Evolutionary conservation across 2,329 filamentous ascomycete genomes (phyloP).

Genomic region (Aureobasidium sp.): DNA sequence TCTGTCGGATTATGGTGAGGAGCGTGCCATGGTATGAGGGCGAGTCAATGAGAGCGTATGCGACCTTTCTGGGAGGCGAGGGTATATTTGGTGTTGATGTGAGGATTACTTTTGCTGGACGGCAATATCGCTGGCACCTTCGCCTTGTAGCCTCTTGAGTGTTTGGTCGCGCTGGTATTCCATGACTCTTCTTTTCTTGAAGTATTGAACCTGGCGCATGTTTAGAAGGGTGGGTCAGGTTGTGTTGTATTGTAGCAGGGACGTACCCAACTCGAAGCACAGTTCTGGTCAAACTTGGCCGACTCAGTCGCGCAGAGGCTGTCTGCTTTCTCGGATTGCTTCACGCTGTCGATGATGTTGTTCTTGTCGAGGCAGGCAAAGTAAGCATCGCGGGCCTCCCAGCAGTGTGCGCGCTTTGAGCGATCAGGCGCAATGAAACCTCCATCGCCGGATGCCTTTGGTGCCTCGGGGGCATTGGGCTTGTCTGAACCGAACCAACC

Average conservation of each 20-base stretch:
- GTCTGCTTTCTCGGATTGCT: constrained; percentile 47
- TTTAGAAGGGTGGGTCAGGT: background rate
- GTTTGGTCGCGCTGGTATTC: constrained; percentile 80
- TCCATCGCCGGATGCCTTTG: constrained; percentile 42
- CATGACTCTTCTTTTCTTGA: constrained; percentile 92
- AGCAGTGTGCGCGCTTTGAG: constrained; percentile 74
- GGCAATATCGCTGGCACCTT: constrained; percentile 30
- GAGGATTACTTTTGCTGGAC: background rate
- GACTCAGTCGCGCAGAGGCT: constrained; percentile 52
- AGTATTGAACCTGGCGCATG: constrained; percentile 75
- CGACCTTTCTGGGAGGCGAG: background rate
- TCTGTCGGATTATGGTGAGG: background rate
- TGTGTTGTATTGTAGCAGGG: background rate
- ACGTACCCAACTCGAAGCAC: constrained; percentile 83
- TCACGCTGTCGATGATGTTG: constrained; percentile 69
- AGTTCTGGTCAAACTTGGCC: constrained; percentile 71
- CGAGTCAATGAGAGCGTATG: background rate
- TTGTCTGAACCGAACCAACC: constrained; percentile 29
- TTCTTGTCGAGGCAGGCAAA: constrained; percentile 80
- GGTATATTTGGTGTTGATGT: background rate
- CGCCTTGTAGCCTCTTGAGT: constrained; percentile 58
- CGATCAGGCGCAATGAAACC: constrained; percentile 77
- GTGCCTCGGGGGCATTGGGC: constrained; percentile 21
- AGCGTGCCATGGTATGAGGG: background rate
- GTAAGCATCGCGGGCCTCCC: constrained; percentile 81